These are phyloP conservation scores for Candolleomyces efflorescens DNA, from an alignment of 768 basidiomycete species.

Conservation along the genomic window DNA sequence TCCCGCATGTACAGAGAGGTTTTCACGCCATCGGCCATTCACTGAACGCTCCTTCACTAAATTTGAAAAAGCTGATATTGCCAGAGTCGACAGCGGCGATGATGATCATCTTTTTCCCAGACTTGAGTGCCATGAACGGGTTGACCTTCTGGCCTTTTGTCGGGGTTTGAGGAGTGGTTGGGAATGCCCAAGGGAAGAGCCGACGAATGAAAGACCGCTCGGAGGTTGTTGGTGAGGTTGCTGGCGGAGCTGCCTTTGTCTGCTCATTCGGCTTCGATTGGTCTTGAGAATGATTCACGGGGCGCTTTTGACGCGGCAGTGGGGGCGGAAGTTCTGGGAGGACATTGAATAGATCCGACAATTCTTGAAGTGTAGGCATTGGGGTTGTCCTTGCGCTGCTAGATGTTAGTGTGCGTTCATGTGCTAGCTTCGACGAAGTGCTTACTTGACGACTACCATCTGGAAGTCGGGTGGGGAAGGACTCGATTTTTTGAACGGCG, in stretches of 20 bases:
- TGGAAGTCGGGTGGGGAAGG: conserved; percentile 83
- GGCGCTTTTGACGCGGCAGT: conserved; percentile 39
- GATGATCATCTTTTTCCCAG: conserved; percentile 78
- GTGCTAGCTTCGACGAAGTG: background rate
- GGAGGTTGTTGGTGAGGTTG: conserved; percentile 2
- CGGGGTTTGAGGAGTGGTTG: conserved; percentile 17
- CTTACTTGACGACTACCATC: conserved; percentile 79
- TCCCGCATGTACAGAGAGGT: no score
- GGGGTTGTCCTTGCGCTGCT: conserved; percentile 75
- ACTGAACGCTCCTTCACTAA: conserved; percentile 80
- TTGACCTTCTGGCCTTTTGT: conserved; percentile 28
- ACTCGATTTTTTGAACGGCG: conserved; percentile 72
- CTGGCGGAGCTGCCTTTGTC: conserved; percentile 10
- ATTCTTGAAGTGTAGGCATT: conserved; percentile 78
- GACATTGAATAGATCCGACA: conserved; percentile 64
- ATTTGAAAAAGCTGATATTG: conserved; percentile 83
- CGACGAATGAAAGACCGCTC: conserved; percentile 7
- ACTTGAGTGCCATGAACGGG: conserved; percentile 77
- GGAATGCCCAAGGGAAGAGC: conserved; percentile 21
- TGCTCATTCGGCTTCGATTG: conserved; percentile 8
- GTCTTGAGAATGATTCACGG: conserved; percentile 12
- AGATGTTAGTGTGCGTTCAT: background rate
- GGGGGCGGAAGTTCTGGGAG: conserved; percentile 70
- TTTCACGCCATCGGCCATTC: conserved; percentile 66
- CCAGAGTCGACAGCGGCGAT: conserved; percentile 89